Conservation (phyloP, 1,284 basidiomycete genomes). For the Puccinia brachypodii region DNA sequence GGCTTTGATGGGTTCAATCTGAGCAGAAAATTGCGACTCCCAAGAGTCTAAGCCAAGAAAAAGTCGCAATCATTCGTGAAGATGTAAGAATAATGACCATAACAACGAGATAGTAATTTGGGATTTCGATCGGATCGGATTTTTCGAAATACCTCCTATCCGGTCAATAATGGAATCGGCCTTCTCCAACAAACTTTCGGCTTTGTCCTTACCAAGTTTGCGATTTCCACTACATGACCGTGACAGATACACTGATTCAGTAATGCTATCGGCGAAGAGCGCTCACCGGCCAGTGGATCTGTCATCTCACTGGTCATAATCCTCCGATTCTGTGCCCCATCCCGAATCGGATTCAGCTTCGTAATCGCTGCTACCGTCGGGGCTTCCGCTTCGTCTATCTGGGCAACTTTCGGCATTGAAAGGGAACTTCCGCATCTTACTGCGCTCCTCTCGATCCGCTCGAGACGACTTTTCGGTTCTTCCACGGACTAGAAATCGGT, state of each 20-base stretch:
- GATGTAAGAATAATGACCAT: neutral
- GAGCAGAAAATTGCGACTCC: constrained; percentile 14
- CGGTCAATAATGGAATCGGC: constrained; percentile 12
- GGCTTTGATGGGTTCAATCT: constrained; percentile 7
- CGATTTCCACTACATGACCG: neutral
- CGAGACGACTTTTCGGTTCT: neutral
- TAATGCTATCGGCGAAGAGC: neutral
- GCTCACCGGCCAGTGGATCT: neutral
- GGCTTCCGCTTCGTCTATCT: neutral
- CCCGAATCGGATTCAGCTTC: neutral
- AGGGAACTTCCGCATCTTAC: neutral
- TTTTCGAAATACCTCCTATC: constrained; percentile 8
- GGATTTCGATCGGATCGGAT: neutral
- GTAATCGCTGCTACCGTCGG: neutral
- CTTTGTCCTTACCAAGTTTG: constrained; percentile 13
- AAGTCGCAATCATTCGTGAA: neutral
- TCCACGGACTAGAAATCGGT: neutral
- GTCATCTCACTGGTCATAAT: neutral
- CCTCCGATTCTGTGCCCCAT: constrained; percentile 9
- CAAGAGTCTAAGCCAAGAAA: constrained; percentile 6
- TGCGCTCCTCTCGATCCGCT: neutral
- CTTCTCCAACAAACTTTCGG: constrained; percentile 18
- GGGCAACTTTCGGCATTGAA: neutral
- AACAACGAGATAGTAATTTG: neutral
- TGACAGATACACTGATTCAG: constrained; percentile 3